These are phyloP conservation scores for Colletotrichum viniferum DNA, from an alignment of 2,329 filamentous ascomycete genomes.

Conservation along the genomic window DNA sequence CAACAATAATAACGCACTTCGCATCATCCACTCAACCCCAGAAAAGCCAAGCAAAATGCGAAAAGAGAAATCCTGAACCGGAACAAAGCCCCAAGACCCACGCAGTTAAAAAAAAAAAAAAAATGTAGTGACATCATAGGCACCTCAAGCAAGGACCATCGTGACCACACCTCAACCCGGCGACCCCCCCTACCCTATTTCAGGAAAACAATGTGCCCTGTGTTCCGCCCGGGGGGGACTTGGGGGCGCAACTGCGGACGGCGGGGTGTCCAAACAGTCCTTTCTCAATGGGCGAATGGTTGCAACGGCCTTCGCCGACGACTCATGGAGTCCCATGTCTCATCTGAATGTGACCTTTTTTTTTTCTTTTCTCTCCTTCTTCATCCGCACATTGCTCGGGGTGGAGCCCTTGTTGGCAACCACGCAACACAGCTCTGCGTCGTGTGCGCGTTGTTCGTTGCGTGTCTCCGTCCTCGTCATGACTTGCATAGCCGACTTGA, in stretches of 20 bases:
- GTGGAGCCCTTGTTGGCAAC: background rate
- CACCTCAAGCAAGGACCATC: background rate
- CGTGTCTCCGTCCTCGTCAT: background rate
- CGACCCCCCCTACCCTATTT: background rate
- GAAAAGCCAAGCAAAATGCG: background rate
- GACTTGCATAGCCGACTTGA: constrained; percentile 8
- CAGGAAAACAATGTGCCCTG: background rate
- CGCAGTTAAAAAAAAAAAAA: background rate
- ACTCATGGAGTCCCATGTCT: background rate
- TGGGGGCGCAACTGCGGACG: background rate
- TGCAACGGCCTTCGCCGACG: background rate
- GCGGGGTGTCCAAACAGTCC: background rate
- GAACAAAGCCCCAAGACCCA: background rate
- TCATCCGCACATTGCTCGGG: background rate
- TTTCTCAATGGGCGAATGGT: background rate
- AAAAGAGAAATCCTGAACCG: background rate
- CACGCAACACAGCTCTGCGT: background rate
- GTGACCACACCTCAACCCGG: background rate
- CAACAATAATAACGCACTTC: background rate
- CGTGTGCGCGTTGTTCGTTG: background rate
- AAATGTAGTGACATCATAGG: background rate
- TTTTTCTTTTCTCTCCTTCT: background rate
- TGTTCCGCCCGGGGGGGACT: background rate
- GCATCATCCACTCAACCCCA: background rate
- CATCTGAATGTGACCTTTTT: background rate